Percentiles rank a stretch among this genome's conserved stretches.
These are phyloP conservation scores for Kwoniella mangroviensis DNA, from an alignment of 768 basidiomycete genomes.

Conservation along the genomic window DNA sequence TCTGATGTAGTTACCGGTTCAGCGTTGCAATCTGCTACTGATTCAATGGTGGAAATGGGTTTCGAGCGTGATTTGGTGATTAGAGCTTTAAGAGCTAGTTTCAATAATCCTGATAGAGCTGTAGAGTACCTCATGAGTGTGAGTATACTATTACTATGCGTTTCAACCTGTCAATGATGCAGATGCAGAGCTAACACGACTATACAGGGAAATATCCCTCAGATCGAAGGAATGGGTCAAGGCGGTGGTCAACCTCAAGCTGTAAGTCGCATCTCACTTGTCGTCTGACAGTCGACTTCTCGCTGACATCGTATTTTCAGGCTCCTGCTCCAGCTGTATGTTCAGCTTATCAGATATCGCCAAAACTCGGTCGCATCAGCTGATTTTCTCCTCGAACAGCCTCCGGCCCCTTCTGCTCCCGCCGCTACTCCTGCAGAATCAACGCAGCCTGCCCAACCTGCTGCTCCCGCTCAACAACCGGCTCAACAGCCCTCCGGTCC, in stretches of 20 bases:
- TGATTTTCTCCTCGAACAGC: slow-evolving; percentile 53
- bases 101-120: slow-evolving; percentile 95
- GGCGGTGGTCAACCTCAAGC: slow-evolving; percentile 21
- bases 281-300: no score
- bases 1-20: slow-evolving; percentile 66
- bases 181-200: neutral
- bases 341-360: slow-evolving; percentile 57
- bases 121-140: slow-evolving; percentile 98
- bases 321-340: slow-evolving; percentile 17
- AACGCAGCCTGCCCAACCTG: slow-evolving; percentile 47
- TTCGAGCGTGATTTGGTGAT: slow-evolving; percentile 82
- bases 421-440: slow-evolving; percentile 54
- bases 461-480: slow-evolving; percentile 35
- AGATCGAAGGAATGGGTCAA: slow-evolving; percentile 28
- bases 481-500: slow-evolving; percentile 30
- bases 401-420: slow-evolving; percentile 59
- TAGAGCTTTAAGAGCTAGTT: slow-evolving; percentile 86
- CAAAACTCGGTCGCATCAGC: slow-evolving; percentile 39
- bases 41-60: slow-evolving; percentile 92
- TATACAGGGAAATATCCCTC: slow-evolving; percentile 45
- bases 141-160: slow-evolving; percentile 48
- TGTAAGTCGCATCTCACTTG: slow-evolving; percentile 12
- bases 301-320: slow-evolving; percentile 36
- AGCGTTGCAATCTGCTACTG: slow-evolving; percentile 74
- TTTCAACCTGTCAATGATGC: neutral